Evolutionary conservation across 306 rosid genomes (phyloP).

Genomic region (Corylus americana): DNA sequence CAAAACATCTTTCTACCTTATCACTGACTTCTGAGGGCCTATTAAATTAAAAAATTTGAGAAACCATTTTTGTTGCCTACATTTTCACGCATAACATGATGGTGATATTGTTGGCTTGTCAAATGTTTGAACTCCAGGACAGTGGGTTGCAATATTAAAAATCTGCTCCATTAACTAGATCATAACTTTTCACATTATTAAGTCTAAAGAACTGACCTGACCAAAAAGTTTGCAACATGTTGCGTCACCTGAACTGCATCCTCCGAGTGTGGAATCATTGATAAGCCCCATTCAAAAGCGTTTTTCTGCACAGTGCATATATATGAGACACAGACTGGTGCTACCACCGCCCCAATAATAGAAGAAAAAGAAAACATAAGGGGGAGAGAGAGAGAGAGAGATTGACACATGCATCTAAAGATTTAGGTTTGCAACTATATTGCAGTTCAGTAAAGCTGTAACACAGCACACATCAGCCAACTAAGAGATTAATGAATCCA

Average conservation of each 20-base stretch:
- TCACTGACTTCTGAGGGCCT: neutral
- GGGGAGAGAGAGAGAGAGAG: neutral
- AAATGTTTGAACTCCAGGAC: neutral
- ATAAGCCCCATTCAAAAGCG: conserved; percentile 80
- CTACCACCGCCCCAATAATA: neutral
- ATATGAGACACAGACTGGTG: neutral
- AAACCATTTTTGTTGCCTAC: neutral
- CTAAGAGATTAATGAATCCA: neutral
- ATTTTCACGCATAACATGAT: neutral
- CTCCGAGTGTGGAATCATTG: conserved; percentile 71
- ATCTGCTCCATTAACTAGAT: neutral
- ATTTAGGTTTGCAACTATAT: neutral
- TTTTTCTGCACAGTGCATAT: conserved; percentile 59
- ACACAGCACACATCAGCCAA: neutral
- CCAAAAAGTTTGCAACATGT: conserved; percentile 63
- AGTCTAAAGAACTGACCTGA: conserved; percentile 63
- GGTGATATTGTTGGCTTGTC: neutral
- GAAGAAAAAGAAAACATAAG: neutral
- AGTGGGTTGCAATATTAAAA: neutral
- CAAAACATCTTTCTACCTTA: neutral
- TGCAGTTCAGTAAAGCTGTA: neutral
- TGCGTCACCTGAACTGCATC: conserved; percentile 84
- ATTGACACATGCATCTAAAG: neutral
- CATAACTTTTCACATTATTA: neutral
- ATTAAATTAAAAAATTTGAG: neutral